Conservation (phyloP, 2,329 filamentous ascomycete genomes). For the Gaeumannomyces tritici region DNA sequence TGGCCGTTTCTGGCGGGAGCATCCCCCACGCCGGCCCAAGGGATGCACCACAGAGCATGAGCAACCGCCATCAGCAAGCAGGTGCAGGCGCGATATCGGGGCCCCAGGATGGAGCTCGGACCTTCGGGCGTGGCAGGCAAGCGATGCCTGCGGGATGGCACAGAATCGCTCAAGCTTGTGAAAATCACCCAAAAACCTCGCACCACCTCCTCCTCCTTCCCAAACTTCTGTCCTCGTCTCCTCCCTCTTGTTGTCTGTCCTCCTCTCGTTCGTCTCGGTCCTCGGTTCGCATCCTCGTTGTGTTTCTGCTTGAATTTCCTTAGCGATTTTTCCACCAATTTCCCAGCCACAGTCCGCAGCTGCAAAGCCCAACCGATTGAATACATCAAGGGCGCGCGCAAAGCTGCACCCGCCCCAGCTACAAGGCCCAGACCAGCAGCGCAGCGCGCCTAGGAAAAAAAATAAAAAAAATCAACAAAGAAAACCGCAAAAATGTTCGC, state of each 20-base stretch:
- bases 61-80: too few relatives aligned
- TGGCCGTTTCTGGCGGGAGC: neutral
- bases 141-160: neutral
- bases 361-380: neutral
- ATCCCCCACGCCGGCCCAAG: neutral
- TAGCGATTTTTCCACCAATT: neutral
- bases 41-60: too few relatives aligned
- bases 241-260: neutral
- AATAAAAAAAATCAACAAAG: neutral
- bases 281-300: neutral
- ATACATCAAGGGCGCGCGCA: neutral
- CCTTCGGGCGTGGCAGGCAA: neutral
- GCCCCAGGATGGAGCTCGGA: neutral
- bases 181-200: neutral
- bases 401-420: neutral
- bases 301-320: neutral
- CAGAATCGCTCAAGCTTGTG: neutral
- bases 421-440: neutral
- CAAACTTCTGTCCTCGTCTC: neutral
- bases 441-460: too few relatives aligned
- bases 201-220: neutral
- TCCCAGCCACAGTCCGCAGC: too few relatives aligned
- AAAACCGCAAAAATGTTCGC: constrained; percentile 35
- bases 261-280: neutral
- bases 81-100: neutral